Base-by-base conservation (phyloP, 2,329 filamentous ascomycete species). In the Aureobasidium sp. region DNA sequence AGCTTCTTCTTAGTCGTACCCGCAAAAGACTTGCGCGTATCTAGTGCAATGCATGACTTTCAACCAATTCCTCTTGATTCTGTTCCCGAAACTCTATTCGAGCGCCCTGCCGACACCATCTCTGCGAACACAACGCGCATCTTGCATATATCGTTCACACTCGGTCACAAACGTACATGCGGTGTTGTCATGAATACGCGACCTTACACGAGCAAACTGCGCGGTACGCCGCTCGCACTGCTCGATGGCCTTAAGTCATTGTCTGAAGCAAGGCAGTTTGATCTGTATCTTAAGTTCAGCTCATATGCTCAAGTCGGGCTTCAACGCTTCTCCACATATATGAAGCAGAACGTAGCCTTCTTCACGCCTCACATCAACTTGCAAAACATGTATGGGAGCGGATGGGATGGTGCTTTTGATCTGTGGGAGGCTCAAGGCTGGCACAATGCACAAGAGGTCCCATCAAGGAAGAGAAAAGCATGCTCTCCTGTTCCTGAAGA, bases 361-460 rank as follows among this genome's bases (percentile, higher is more conserved):
- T 37, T 36, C 9, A 51, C 58, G 11, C 58, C 58, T 8, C 9
- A 29, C 1, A 29, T 60, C 30, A 21, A 51, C 21, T 27, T 60
- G 47, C 25, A 8, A 3, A 29, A 25, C n/a, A 27, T 60, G 58
- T 60, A 60, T 51, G 21, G 45, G 16, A 37, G 47, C 11, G 30
- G 37, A 44, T 47, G 58, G 41, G 36, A 60, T 44, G 58, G 58
- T 5, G 58, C 34, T 5, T 60, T 41, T 27, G 47, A 51, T 16
- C 10, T 60, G 14, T 60, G 58, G 58, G 36, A 50, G 34, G 29
- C 21, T 21, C 58, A 60, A 44, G 58, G 58, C 5, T 60, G 58
- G 58, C 58, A 45, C 27, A 5, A n/a, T 47, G 21, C n/a, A 5
- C 6, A 48, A 13, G 14, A 49, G 7, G 6, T 21, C 8, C 30